These are phyloP conservation scores for Rhynchospora pubera DNA, from an alignment of 176 grass and related monocot genomes.

Conservation along the genomic window DNA sequence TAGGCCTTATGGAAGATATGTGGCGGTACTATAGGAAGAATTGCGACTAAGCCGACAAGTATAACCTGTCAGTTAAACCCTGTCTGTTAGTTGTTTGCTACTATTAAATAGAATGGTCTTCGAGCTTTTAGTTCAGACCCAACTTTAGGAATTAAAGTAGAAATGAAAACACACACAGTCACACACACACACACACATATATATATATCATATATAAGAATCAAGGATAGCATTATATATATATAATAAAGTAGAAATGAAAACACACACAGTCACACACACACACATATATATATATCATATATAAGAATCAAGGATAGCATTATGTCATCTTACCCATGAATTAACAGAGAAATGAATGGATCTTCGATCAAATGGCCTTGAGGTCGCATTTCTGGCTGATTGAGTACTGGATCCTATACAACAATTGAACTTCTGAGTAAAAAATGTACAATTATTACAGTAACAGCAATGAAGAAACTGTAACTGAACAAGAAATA, in stretches of 20 bases:
- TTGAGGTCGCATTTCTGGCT: constrained; percentile 29
- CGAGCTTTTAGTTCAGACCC: background rate
- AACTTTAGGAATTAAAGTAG: background rate
- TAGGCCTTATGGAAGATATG: constrained; percentile 66
- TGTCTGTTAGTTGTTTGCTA: background rate
- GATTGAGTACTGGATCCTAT: constrained; percentile 39
- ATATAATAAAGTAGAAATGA: too few relatives aligned
- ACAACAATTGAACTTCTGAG: constrained; percentile 24
- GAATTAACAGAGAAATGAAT: constrained; percentile 80
- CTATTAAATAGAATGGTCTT: background rate
- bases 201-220: too few relatives aligned
- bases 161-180: too few relatives aligned
- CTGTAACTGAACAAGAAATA: background rate
- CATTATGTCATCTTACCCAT: constrained; percentile 57
- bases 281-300: background rate
- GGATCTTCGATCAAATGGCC: constrained; percentile 65
- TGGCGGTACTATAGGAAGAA: constrained; percentile 67
- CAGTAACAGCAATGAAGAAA: background rate
- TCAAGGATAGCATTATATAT: too few relatives aligned
- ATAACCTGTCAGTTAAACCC: constrained; percentile 45
- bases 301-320: constrained; percentile 8
- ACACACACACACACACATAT: too few relatives aligned
- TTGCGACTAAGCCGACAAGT: constrained; percentile 69
- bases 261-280: too few relatives aligned
- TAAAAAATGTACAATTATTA: constrained; percentile 4